Conservation (phyloP, 306 rosid species). For the Nissolia schottii region DNA sequence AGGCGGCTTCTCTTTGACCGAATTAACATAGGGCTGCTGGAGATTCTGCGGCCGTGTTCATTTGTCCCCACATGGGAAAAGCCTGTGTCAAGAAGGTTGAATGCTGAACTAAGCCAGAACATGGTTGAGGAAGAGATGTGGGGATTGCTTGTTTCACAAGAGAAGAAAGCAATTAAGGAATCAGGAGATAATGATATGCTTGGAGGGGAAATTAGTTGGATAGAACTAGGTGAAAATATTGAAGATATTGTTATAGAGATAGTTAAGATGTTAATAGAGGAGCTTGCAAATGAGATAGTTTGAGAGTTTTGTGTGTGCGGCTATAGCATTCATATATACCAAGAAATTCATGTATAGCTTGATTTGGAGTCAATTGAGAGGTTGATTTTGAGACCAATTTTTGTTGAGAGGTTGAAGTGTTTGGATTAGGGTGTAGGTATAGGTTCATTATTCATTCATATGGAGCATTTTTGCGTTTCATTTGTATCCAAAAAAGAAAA, state of each 20-base stretch:
- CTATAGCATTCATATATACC: conserved; percentile 6
- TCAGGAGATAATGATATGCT: conserved; percentile 33
- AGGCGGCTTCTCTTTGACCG: conserved; percentile 77
- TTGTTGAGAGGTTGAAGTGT: conserved; percentile 20
- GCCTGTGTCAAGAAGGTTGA: conserved; percentile 53
- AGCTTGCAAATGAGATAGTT: conserved; percentile 57
- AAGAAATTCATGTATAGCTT: conserved; percentile 24
- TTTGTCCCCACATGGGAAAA: conserved; percentile 51
- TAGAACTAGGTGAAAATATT: conserved; percentile 59
- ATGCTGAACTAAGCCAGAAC: conserved; percentile 27
- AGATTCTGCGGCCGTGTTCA: conserved; percentile 49
- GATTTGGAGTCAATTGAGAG: conserved; percentile 31
- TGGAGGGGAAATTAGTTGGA: conserved; percentile 48
- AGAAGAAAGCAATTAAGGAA: conserved; percentile 45
- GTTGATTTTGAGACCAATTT: not conserved
- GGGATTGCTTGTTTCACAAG: conserved; percentile 53
- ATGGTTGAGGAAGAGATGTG: conserved; percentile 73
- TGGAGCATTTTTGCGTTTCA: conserved; percentile 5
- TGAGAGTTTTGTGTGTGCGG: conserved; percentile 26
- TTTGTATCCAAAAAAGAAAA: not conserved
- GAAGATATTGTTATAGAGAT: conserved; percentile 57
- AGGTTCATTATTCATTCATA: conserved; percentile 35
- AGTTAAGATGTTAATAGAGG: conserved; percentile 56
- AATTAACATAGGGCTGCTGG: conserved; percentile 50
- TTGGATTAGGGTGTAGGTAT: conserved; percentile 28